Evolutionary conservation across 345 rosid genomes (phyloP).

Genomic region (Murraya paniculata): DNA sequence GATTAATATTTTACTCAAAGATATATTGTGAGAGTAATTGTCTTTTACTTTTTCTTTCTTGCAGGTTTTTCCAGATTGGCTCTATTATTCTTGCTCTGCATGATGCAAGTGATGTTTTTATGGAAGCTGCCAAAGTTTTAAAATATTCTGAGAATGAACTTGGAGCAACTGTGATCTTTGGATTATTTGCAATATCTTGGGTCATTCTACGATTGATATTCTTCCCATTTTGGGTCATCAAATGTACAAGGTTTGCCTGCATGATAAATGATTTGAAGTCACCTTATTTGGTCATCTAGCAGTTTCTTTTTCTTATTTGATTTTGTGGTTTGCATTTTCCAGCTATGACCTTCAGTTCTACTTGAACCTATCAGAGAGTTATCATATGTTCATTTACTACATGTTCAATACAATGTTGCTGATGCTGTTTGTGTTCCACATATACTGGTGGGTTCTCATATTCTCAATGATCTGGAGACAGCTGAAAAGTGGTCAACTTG

Average conservation of each 20-base stretch:
- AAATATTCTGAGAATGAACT: conserved; percentile 83
- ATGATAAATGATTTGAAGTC: conserved; percentile 13
- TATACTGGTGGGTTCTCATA: conserved; percentile 97
- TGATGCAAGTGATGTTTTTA: conserved; percentile 86
- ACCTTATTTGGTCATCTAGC: neutral
- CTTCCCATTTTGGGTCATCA: conserved; percentile 94
- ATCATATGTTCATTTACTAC: conserved; percentile 50
- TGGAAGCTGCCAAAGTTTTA: conserved; percentile 91
- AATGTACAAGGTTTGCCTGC: conserved; percentile 59
- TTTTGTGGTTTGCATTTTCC: conserved; percentile 23
- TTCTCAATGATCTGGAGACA: conserved; percentile 80
- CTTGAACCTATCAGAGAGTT: conserved; percentile 51
- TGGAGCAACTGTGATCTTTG: conserved; percentile 90
- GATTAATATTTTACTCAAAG: neutral
- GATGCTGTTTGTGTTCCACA: conserved; percentile 83
- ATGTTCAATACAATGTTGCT: conserved; percentile 83
- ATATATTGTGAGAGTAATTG: neutral
- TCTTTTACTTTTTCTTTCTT: conserved; percentile 18
- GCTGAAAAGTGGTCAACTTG: conserved; percentile 82
- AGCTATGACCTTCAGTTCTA: conserved; percentile 48
- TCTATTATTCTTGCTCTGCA: conserved; percentile 81
- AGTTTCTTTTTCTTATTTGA: conserved; percentile 16
- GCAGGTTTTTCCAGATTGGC: conserved; percentile 84
- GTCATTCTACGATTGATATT: conserved; percentile 73
- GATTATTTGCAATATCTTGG: conserved; percentile 92